Evolutionary conservation across 2,329 filamentous ascomycete species (phyloP).

Genomic region (Pseudogymnoascus sp.): DNA sequence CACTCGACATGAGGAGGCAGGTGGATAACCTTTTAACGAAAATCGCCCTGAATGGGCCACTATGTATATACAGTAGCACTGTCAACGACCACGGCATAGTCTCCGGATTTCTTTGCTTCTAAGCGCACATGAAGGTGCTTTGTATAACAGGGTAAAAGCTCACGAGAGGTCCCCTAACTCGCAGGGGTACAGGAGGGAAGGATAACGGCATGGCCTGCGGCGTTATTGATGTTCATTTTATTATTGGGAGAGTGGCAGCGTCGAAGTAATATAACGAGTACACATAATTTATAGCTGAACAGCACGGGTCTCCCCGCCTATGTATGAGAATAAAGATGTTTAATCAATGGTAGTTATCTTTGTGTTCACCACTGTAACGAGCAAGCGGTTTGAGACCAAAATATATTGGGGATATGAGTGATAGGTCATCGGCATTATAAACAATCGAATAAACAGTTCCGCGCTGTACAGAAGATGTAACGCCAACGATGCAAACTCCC

Average conservation of each 20-base stretch:
- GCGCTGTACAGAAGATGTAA: not conserved
- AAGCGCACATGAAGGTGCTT: not conserved
- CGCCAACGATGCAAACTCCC: not conserved
- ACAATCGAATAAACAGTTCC: not conserved
- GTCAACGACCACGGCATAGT: not conserved
- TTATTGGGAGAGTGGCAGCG: not conserved
- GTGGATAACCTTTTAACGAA: not conserved
- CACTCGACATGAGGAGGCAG: slow-evolving; percentile 38
- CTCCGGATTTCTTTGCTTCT: slow-evolving; percentile 8
- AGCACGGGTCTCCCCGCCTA: not conserved
- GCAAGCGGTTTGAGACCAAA: not conserved
- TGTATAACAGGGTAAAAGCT: slow-evolving; percentile 6
- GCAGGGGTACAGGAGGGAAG: not conserved
- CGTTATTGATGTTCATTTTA: slow-evolving; percentile 6
- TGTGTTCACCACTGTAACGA: not conserved
- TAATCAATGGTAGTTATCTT: not conserved
- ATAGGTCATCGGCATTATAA: not conserved
- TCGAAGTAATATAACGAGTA: slow-evolving; percentile 1
- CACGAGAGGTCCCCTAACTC: not conserved
- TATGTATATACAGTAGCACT: slow-evolving; percentile 9
- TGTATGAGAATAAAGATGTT: not conserved
- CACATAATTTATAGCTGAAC: slow-evolving; percentile 1
- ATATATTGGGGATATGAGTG: not conserved
- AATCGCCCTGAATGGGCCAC: not conserved
- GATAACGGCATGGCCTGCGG: not conserved